Evolutionary conservation across 73 alveolate species (phyloP).

Genomic region (Paramecium sonneborni): DNA sequence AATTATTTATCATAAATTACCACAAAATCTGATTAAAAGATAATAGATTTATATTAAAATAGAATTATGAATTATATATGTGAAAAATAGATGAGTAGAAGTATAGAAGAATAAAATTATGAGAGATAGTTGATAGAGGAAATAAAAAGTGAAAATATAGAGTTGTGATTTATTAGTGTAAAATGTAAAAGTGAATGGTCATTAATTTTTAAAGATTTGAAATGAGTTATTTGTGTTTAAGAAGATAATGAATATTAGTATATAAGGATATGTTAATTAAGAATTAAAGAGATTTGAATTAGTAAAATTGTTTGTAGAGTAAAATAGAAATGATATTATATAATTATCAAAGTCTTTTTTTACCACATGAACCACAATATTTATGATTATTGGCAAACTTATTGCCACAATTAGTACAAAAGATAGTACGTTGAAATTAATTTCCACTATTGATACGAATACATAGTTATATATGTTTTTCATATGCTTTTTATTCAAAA

Average conservation of each 20-base stretch:
- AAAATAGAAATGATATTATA: background rate
- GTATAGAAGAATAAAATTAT: no score
- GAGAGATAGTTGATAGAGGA: slow-evolving; percentile 23
- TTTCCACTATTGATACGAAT: background rate
- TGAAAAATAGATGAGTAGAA: no score
- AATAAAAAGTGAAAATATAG: background rate
- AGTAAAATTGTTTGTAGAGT: no score
- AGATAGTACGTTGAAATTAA: background rate
- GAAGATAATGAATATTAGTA: slow-evolving; percentile 73
- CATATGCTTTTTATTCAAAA: slow-evolving; percentile 8
- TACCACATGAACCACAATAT: slow-evolving; percentile 52
- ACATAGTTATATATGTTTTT: background rate
- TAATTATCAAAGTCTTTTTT: slow-evolving; percentile 36
- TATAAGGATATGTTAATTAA: slow-evolving; percentile 76
- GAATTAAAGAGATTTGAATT: slow-evolving; percentile 48
- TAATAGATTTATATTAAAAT: no score
- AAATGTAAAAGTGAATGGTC: slow-evolving; percentile 82
- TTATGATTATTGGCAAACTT: slow-evolving; percentile 4
- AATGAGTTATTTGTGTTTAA: slow-evolving; percentile 64
- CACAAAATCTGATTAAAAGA: no score
- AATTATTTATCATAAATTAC: no score
- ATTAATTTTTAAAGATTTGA: slow-evolving; percentile 65
- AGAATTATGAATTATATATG: no score
- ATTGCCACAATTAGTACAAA: slow-evolving; percentile 37
- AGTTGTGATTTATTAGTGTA: slow-evolving; percentile 13